phyloP scores from a whole-genome alignment of 2,329 filamentous ascomycete genomes.

The Stagonosporopsis cucurbitacearum region DNA sequence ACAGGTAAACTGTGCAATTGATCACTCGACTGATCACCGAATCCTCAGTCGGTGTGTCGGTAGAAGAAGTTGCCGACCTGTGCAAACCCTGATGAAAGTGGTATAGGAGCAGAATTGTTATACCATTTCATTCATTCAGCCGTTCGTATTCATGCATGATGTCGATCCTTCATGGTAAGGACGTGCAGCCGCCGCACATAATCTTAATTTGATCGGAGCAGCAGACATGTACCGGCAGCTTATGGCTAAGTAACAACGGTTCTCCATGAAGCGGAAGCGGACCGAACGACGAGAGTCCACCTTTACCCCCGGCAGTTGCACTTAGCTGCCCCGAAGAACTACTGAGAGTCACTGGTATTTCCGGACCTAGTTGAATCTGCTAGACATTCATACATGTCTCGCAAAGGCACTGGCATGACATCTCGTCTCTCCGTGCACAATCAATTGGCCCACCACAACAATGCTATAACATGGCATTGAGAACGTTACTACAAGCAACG shows the following conservation, averaged over 20 bases:
- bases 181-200: not conserved
- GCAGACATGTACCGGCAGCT: not conserved
- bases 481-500: not conserved
- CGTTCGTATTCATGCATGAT: constrained; percentile 6
- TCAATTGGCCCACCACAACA: not conserved
- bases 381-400: not conserved
- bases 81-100: not conserved
- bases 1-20: constrained; percentile 4
- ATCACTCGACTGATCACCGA: not conserved
- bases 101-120: constrained; percentile 1
- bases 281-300: not conserved
- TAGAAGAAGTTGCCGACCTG: constrained; percentile 20
- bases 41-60: constrained; percentile 27
- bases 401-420: not conserved
- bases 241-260: not conserved
- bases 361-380: constrained; percentile 5
- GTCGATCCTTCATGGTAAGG: constrained; percentile 8
- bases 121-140: constrained; percentile 1
- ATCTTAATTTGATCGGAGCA: not conserved
- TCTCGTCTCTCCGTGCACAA: not conserved
- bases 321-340: not conserved
- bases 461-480: constrained; percentile 1
- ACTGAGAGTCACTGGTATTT: not conserved
- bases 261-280: not conserved
- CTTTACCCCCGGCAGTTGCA: not conserved